Percentiles rank a stretch among this genome's conserved stretches.
Evolutionary conservation across 2,329 filamentous ascomycete genomes (phyloP).

Genomic region (Thielaviopsis musarum): DNA sequence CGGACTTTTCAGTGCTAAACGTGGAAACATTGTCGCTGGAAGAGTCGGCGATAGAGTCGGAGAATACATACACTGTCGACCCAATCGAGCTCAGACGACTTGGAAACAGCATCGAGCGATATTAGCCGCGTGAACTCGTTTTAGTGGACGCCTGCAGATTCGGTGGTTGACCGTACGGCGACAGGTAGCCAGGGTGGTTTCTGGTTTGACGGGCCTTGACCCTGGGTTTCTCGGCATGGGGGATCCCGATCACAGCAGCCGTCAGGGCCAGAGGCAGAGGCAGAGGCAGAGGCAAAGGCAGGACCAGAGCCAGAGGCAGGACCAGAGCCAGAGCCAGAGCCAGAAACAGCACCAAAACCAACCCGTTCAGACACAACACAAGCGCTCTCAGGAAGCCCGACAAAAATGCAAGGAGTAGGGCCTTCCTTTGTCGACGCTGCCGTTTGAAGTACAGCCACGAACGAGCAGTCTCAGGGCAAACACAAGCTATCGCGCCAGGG

Average conservation of each 20-base stretch:
- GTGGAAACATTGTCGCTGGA: no score
- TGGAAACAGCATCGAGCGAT: no score
- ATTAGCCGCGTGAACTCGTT: neutral
- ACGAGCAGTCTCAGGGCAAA: slow-evolving; percentile 1
- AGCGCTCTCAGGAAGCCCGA: neutral
- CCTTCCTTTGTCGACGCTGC: neutral
- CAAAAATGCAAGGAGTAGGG: neutral
- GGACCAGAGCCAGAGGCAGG: no score
- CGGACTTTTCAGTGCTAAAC: no score
- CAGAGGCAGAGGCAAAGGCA: no score
- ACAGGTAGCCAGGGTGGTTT: neutral
- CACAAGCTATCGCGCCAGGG: neutral
- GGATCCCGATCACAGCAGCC: no score
- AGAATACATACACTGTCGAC: no score
- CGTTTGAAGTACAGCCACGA: neutral
- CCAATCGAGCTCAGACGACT: no score
- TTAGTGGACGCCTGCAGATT: slow-evolving; percentile 2
- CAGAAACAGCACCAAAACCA: neutral
- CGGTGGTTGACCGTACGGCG: neutral
- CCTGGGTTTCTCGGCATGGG: neutral
- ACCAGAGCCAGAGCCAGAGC: neutral
- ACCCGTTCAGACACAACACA: neutral
- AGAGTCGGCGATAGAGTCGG: no score
- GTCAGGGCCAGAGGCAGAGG: no score
- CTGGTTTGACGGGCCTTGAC: neutral